These are phyloP conservation scores for Cymbidium sinense DNA, from an alignment of 106 monocot species.

Conservation along the genomic window DNA sequence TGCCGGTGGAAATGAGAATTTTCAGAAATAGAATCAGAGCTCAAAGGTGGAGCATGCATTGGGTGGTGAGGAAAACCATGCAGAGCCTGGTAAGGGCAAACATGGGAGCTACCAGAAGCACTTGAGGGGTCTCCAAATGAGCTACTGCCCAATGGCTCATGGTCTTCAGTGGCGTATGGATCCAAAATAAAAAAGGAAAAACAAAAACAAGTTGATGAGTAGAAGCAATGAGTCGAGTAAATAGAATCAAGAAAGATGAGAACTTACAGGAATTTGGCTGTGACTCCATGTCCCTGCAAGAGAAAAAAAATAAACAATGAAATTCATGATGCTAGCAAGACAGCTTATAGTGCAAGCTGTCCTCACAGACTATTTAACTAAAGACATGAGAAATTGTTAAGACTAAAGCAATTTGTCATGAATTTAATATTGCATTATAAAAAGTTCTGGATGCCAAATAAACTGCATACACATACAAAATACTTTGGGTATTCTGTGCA, in stretches of 20 bases:
- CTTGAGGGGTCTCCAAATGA: constrained; percentile 34
- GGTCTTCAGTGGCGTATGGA: constrained; percentile 19
- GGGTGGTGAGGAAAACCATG: constrained; percentile 14
- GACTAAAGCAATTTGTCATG: neutral
- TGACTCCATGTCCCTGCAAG: constrained; percentile 33
- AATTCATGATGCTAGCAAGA: constrained; percentile 13
- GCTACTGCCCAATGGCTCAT: constrained; percentile 28
- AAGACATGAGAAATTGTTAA: neutral
- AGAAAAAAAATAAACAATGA: neutral
- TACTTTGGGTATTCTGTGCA: neutral
- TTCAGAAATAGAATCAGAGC: constrained; percentile 26
- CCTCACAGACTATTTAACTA: constrained; percentile 11
- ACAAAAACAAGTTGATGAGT: neutral
- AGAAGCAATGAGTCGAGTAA: neutral
- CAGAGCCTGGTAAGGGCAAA: constrained; percentile 44
- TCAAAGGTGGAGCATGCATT: constrained; percentile 24
- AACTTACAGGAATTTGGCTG: constrained; percentile 37
- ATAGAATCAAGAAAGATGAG: constrained; percentile 2
- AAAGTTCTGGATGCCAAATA: neutral
- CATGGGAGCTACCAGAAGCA: constrained; percentile 25
- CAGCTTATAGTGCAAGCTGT: constrained; percentile 23
- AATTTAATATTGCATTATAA: neutral
- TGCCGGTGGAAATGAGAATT: constrained; percentile 28
- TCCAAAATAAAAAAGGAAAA: constrained; percentile 1
- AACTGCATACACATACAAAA: neutral